These are phyloP conservation scores for Abrus precatorius DNA, from an alignment of 306 rosid genomes.

Conservation along the genomic window DNA sequence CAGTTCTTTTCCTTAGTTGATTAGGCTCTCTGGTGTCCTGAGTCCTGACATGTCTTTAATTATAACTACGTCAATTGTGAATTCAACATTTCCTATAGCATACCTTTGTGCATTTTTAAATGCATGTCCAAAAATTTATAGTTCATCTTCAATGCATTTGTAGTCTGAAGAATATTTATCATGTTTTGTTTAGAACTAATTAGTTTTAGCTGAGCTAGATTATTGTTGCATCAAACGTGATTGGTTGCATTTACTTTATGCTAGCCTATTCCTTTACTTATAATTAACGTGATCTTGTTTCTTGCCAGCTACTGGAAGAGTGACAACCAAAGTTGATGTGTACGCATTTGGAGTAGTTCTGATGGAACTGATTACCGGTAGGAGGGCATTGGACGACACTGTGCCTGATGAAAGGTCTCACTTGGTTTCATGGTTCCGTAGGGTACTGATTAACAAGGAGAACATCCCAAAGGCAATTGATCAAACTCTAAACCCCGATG, in stretches of 20 bases:
- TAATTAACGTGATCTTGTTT: slow-evolving; percentile 32
- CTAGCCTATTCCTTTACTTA: slow-evolving; percentile 34
- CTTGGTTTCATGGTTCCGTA: slow-evolving; percentile 85
- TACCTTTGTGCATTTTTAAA: slow-evolving; percentile 16
- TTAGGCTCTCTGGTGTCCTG: background rate
- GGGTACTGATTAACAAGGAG: slow-evolving; percentile 79
- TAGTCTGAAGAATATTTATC: slow-evolving; percentile 1
- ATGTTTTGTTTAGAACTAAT: slow-evolving; percentile 5
- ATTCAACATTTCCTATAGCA: slow-evolving; percentile 10
- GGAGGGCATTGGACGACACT: slow-evolving; percentile 81
- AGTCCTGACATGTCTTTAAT: background rate
- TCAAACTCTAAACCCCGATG: slow-evolving; percentile 70
- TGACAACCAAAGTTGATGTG: slow-evolving; percentile 89
- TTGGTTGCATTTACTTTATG: slow-evolving; percentile 26
- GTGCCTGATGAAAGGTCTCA: slow-evolving; percentile 88
- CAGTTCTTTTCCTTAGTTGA: background rate
- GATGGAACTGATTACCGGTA: slow-evolving; percentile 83
- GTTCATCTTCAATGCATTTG: background rate
- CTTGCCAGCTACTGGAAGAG: slow-evolving; percentile 85
- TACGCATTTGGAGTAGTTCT: slow-evolving; percentile 90
- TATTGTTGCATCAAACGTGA: background rate
- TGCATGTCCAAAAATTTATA: background rate
- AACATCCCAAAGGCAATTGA: slow-evolving; percentile 85
- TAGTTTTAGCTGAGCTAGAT: slow-evolving; percentile 25
- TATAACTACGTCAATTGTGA: background rate